Conservation (phyloP, 805 yeast species). For the Pichia paraexigua region DNA sequence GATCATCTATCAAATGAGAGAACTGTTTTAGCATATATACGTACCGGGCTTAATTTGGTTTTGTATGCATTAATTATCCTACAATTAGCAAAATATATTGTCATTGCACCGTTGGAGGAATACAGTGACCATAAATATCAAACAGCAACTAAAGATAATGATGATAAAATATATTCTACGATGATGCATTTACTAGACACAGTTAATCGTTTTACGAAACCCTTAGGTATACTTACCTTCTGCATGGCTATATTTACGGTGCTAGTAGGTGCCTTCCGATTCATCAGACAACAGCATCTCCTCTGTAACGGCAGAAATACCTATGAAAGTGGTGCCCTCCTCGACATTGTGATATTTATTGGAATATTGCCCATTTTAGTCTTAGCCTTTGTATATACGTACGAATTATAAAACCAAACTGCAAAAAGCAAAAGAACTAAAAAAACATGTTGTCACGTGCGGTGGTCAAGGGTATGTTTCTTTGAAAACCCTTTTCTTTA, state of each 20-base stretch:
- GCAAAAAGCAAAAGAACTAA: no score
- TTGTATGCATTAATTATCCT: constrained; percentile 48
- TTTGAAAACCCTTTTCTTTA: not conserved
- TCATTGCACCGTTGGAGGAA: constrained; percentile 11
- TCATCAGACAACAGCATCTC: not conserved
- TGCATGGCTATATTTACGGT: not conserved
- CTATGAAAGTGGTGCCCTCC: not conserved
- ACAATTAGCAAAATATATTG: constrained; percentile 39
- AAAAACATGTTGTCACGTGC: not conserved
- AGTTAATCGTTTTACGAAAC: not conserved
- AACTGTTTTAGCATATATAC: constrained; percentile 51
- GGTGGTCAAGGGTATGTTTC: not conserved
- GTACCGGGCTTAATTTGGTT: constrained; percentile 45
- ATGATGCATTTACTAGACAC: not conserved
- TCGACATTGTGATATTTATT: no score
- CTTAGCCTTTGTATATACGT: constrained; percentile 2
- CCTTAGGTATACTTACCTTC: not conserved
- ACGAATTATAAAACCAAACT: not conserved
- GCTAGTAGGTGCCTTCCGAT: not conserved
- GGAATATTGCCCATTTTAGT: not conserved
- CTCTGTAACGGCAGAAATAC: not conserved
- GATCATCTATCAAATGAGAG: constrained; percentile 59
- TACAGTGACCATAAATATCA: not conserved
- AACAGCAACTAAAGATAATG: no score
- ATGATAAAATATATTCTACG: no score